Evolutionary conservation across 2,329 filamentous ascomycete genomes (phyloP), one percentile per base, ranked within the genome.

Genomic region (Cylindrodendrum hubeiense): DNA sequence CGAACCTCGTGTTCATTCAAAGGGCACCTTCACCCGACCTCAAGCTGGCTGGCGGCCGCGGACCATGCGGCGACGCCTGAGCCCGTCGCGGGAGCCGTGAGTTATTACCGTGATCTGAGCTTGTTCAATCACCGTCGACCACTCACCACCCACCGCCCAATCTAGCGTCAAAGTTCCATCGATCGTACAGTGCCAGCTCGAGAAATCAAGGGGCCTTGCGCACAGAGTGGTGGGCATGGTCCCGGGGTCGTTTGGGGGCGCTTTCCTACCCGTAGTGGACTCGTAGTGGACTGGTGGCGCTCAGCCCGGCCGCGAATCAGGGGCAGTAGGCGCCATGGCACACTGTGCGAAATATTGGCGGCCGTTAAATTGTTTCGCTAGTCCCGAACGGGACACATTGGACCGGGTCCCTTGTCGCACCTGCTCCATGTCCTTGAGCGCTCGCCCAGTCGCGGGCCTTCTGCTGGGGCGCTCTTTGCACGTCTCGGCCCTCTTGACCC

Each of bases 341-440:
- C 63, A 71, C 69, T 12, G 69, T 71, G 63, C 63, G 51, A 58
- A 61, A 19, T 41, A 13, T 21, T 66, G 63, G 71, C 64, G 65
- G 61, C 63, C 56, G 63, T 60, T 67, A 56, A 64, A 63, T 67
- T 64, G 72, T 74, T 74, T 74, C 71, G 72, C 72, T 73, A 71
- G 66, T 33, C 47, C 67, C 60, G 46, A 71, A 71, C 58, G 43
- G 63, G 63, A 30, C 39, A 55, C 65, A 74, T 64, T 59, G 68
- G 54, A 51, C 46, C 66, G 46, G 69, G 50, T 60, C 64, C 72
- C 71, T 68, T 72, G 71, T 67, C 63, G 49, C 66, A 65, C 65
- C 67, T 70, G 67, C 72, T 57, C 68, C 70, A 72, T 67, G 57
- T 63, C 60, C 60, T 69, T 64, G 67, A 67, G 58, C 53, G 58